These are phyloP conservation scores for Candida tammaniensis DNA, from an alignment of 805 yeast genomes.

Conservation along the genomic window DNA sequence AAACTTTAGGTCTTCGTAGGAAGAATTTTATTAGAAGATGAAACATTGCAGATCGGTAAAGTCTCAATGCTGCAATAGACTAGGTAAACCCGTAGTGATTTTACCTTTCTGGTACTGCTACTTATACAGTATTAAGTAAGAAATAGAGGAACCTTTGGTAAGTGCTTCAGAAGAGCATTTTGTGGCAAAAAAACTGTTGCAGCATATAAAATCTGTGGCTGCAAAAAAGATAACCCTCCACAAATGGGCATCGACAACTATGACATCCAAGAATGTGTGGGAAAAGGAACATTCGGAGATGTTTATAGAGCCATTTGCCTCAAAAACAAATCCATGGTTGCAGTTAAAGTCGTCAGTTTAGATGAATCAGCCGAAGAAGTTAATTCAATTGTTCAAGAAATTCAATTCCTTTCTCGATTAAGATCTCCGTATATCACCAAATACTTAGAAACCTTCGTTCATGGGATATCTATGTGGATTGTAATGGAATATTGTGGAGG, in stretches of 20 bases:
- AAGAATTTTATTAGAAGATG: too few species aligned
- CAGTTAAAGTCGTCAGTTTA: slow-evolving; percentile 81
- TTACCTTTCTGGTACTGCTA: too few species aligned
- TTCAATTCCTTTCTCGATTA: slow-evolving; percentile 67
- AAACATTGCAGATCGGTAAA: too few species aligned
- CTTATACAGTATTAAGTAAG: too few species aligned
- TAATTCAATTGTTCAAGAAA: slow-evolving; percentile 69
- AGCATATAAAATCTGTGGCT: too few species aligned
- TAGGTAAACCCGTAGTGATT: too few species aligned
- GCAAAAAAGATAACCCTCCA: slow-evolving; percentile 2
- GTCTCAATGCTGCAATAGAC: too few species aligned
- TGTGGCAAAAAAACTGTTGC: too few species aligned
- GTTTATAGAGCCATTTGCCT: slow-evolving; percentile 62
- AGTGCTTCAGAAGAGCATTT: too few species aligned
- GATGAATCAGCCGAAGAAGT: slow-evolving; percentile 80
- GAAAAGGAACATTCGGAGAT: slow-evolving; percentile 85
- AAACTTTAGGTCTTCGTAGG: too few species aligned
- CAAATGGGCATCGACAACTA: slow-evolving; percentile 19
- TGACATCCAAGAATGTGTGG: slow-evolving; percentile 55
- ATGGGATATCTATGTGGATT: slow-evolving; percentile 75
- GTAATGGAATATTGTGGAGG: slow-evolving; percentile 96
- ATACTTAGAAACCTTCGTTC: slow-evolving; percentile 56
- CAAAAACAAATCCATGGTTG: slow-evolving; percentile 50
- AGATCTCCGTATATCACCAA: slow-evolving; percentile 66
- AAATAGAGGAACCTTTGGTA: too few species aligned